Conservation (phyloP, 208 protist species). For the Herpetomonas samuelpessoai region DNA sequence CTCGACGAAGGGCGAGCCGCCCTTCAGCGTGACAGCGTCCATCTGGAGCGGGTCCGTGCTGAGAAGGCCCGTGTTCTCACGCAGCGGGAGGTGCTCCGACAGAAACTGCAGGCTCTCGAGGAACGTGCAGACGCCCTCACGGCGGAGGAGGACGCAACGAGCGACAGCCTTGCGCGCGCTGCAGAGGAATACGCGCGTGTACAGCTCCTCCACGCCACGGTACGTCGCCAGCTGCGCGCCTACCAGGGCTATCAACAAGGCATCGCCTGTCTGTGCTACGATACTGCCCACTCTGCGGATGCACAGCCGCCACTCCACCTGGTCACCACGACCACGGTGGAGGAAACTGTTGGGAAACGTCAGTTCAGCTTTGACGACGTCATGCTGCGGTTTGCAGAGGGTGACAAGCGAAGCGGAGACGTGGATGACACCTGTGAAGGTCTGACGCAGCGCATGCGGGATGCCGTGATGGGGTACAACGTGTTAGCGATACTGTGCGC, state of each 20-base stretch:
- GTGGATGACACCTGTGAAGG: too few species aligned
- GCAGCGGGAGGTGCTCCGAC: not conserved
- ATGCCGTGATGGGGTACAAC: too few species aligned
- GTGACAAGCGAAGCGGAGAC: too few species aligned
- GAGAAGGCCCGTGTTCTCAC: not conserved
- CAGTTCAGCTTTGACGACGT: too few species aligned
- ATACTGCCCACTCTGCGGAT: too few species aligned
- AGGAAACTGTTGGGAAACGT: too few species aligned
- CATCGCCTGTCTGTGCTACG: not conserved
- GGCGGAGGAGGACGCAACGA: not conserved
- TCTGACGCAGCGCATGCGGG: too few species aligned
- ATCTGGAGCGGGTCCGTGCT: not conserved
- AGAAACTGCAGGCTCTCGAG: not conserved
- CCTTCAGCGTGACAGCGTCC: not conserved
- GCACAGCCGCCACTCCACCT: too few species aligned
- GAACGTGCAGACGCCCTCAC: not conserved
- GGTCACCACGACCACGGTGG: too few species aligned
- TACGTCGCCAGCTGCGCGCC: not conserved
- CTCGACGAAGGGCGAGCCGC: not conserved
- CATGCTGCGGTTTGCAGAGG: too few species aligned
- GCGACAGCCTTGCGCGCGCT: not conserved
- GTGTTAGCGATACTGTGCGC: too few species aligned
- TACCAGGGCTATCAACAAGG: not conserved
- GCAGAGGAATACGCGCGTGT: not conserved
- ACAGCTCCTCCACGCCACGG: not conserved